phyloP scores from a whole-genome alignment of 192 early-diverging fungal genomes.

The Backusella westeae region DNA sequence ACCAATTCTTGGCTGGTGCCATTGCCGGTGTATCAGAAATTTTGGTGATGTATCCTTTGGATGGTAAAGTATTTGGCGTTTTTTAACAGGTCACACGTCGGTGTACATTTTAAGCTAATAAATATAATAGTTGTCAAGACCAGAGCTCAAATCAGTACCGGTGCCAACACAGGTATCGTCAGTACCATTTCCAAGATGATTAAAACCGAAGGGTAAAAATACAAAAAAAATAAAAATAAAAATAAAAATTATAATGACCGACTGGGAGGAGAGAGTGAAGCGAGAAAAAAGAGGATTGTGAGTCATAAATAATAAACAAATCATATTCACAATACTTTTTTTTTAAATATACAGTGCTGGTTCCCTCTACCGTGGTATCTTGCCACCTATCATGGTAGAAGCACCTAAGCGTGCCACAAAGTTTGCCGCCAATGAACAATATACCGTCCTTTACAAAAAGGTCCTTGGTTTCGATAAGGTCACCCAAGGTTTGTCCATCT shows the following conservation, averaged over 20 bases:
- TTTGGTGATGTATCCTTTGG: conserved; percentile 90
- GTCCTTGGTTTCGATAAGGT: conserved; percentile 73
- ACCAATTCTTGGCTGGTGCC: conserved; percentile 75
- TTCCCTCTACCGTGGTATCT: conserved; percentile 87
- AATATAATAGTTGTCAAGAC: conserved; percentile 78
- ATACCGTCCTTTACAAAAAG: conserved; percentile 63
- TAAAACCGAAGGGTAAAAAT: conserved; percentile 34
- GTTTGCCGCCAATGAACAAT: conserved; percentile 94
- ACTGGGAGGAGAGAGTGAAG: not conserved
- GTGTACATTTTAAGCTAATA: not conserved
- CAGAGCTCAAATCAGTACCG: conserved; percentile 74
- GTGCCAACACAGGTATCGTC: conserved; percentile 29
- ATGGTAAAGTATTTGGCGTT: conserved; percentile 37
- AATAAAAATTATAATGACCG: conserved; percentile 1
- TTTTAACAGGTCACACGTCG: not conserved
- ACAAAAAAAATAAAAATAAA: not conserved
- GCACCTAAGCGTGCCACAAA: conserved; percentile 98
- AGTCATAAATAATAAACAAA: conserved; percentile 1
- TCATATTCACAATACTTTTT: not conserved
- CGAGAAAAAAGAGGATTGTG: not conserved
- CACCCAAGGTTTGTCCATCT: conserved; percentile 71
- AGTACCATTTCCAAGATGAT: conserved; percentile 27
- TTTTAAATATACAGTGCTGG: conserved; percentile 15
- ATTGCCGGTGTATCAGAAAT: conserved; percentile 92
- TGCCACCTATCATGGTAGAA: conserved; percentile 94